Conservation (phyloP, 1,284 basidiomycete species). For the Entoloma clypeatum region DNA sequence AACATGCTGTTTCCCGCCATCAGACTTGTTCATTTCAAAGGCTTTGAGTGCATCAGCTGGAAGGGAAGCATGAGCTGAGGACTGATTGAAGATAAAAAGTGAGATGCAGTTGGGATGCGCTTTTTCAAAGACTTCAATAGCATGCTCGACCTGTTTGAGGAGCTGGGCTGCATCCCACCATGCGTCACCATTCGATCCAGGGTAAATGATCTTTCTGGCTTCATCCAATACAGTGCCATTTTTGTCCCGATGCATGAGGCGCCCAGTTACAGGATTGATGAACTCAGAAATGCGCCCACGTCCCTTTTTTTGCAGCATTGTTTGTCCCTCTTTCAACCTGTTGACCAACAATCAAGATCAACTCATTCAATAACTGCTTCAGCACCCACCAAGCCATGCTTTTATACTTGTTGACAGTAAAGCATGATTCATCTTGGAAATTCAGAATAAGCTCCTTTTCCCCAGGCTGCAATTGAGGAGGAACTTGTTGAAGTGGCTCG, state of each 20-base stretch:
- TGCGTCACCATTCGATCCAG: conserved; percentile 25
- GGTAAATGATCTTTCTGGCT: conserved; percentile 26
- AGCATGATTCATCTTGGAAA: conserved; percentile 11
- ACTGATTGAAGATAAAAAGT: conserved; percentile 13
- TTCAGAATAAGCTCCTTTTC: conserved; percentile 5
- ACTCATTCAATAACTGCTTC: too few relatives aligned
- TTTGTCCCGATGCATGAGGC: conserved; percentile 2
- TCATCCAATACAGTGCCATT: conserved; percentile 9
- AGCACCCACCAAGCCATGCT: too few relatives aligned
- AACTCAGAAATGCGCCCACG: conserved; percentile 13
- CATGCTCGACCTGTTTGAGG: conserved; percentile 18
- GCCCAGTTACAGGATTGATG: conserved; percentile 8
- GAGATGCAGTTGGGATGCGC: conserved; percentile 2
- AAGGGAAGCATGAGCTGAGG: conserved; percentile 6
- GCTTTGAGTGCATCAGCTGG: conserved; percentile 10
- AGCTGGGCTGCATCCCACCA: conserved; percentile 28
- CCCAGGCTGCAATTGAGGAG: conserved; percentile 15
- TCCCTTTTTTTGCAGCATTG: conserved; percentile 8
- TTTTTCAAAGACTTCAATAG: conserved; percentile 18
- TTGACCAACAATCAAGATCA: not conserved
- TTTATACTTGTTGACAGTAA: conserved; percentile 8
- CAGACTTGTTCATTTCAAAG: conserved; percentile 13
- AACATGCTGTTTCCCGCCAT: too few relatives aligned
- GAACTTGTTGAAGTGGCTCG: conserved; percentile 14
- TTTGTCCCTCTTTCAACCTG: conserved; percentile 5